These are phyloP conservation scores for Boletus fagicola DNA, from an alignment of 768 basidiomycete species.

Conservation along the genomic window DNA sequence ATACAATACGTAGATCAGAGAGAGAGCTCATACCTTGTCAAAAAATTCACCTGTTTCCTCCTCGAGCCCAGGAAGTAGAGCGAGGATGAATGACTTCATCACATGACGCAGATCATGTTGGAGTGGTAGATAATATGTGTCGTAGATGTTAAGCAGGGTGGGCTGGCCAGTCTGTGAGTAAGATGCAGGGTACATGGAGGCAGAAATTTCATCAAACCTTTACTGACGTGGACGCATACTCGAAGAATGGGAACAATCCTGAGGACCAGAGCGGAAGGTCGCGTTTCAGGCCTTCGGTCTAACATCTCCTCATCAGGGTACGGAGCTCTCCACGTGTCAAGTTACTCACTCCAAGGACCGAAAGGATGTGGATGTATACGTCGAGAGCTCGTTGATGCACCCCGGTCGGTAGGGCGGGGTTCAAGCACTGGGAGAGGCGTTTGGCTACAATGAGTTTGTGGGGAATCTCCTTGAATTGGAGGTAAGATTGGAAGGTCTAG, in stretches of 20 bases:
- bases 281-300: slow-evolving; percentile 83
- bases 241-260: slow-evolving; percentile 97
- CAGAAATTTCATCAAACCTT: slow-evolving; percentile 52
- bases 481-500: slow-evolving; percentile 89
- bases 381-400: slow-evolving; percentile 96
- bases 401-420: slow-evolving; percentile 95
- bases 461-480: slow-evolving; percentile 95
- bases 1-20: background rate
- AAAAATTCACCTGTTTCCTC: slow-evolving; percentile 98
- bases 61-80: slow-evolving; percentile 91
- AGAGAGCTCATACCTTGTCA: slow-evolving; percentile 58
- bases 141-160: slow-evolving; percentile 85
- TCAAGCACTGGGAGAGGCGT: slow-evolving; percentile 92
- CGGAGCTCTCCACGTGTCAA: background rate
- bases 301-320: slow-evolving; percentile 10
- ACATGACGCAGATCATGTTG: slow-evolving; percentile 78
- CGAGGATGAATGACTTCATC: slow-evolving; percentile 93
- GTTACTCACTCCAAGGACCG: slow-evolving; percentile 78
- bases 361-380: slow-evolving; percentile 89
- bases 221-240: slow-evolving; percentile 98
- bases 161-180: slow-evolving; percentile 48
- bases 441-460: slow-evolving; percentile 93
- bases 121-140: slow-evolving; percentile 87
- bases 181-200: background rate
- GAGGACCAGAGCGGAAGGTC: slow-evolving; percentile 94